Percentiles rank a stretch among this genome's conserved stretches.
Evolutionary conservation across 2,329 filamentous ascomycete species (phyloP).

Genomic region (Fusarium sororula): DNA sequence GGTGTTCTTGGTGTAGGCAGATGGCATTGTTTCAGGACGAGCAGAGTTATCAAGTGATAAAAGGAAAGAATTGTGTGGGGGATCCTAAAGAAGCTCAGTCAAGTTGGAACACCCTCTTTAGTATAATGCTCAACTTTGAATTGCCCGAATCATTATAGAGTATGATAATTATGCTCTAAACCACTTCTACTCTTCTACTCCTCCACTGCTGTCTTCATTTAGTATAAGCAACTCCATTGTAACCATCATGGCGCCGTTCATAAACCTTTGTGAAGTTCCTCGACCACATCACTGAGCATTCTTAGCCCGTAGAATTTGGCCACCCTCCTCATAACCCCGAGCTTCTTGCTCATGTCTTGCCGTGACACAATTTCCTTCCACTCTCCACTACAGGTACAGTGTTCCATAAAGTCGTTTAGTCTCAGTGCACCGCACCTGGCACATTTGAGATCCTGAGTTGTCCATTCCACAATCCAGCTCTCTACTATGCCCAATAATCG

Average conservation of each 20-base stretch:
- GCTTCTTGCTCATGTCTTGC: conserved; percentile 69
- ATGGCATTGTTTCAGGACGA: neutral
- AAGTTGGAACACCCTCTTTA: neutral
- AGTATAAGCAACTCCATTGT: neutral
- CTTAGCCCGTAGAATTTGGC: conserved; percentile 81
- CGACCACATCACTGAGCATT: conserved; percentile 82
- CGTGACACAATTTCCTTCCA: conserved; percentile 80
- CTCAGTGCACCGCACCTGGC: conserved; percentile 74
- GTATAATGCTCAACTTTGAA: neutral
- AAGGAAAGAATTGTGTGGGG: neutral
- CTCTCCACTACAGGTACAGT: conserved; percentile 89
- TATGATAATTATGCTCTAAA: neutral
- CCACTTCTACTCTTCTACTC: neutral
- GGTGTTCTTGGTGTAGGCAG: neutral
- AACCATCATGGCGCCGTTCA: conserved; percentile 42
- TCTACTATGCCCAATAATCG: conserved; percentile 80
- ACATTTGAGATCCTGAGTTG: conserved; percentile 90
- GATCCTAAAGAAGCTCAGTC: neutral
- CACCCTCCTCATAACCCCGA: conserved; percentile 78
- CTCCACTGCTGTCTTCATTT: neutral
- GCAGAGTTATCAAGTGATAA: neutral
- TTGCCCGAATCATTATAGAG: neutral
- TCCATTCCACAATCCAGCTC: conserved; percentile 79
- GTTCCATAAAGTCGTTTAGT: conserved; percentile 94
- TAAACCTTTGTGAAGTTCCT: conserved; percentile 63